These are phyloP conservation scores for Fusarium chaquense DNA, from an alignment of 2,329 filamentous ascomycete genomes.

Conservation along the genomic window DNA sequence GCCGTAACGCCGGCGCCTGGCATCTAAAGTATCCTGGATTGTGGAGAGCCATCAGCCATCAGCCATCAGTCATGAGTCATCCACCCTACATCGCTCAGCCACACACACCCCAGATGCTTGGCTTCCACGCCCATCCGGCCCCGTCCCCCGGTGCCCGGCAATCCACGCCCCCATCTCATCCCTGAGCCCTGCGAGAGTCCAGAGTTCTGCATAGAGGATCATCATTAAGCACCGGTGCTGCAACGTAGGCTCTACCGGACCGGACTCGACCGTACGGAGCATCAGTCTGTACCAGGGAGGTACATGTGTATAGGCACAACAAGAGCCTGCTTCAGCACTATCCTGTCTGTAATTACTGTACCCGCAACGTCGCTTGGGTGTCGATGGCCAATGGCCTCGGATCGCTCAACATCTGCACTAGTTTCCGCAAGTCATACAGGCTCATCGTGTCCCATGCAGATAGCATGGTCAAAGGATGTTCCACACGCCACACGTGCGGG, in stretches of 20 bases:
- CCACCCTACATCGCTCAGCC: constrained; percentile 25
- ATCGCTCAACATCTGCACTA: constrained; percentile 45
- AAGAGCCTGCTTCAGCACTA: constrained; percentile 45
- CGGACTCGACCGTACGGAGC: not conserved
- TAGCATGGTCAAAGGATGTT: constrained; percentile 46
- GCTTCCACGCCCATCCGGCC: constrained; percentile 40
- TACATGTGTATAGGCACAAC: not conserved
- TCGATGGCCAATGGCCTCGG: constrained; percentile 44
- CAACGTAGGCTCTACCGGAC: not conserved
- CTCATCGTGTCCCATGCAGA: constrained; percentile 42
- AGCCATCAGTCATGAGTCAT: constrained; percentile 41
- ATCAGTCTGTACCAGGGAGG: not conserved
- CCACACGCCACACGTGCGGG: constrained; percentile 44
- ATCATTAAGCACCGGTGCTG: constrained; percentile 33
- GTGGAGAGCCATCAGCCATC: constrained; percentile 39
- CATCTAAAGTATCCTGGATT: constrained; percentile 19
- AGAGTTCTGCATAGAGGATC: constrained; percentile 44
- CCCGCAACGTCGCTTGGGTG: constrained; percentile 45
- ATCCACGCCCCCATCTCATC: constrained; percentile 28
- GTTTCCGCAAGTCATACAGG: constrained; percentile 48
- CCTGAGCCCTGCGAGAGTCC: constrained; percentile 30
- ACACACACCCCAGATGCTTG: constrained; percentile 38
- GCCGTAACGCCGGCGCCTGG: constrained; percentile 36
- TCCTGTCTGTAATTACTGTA: constrained; percentile 21
- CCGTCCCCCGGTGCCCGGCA: constrained; percentile 44